phyloP scores from a whole-genome alignment of 2,329 filamentous ascomycete species.

The Calycina herbarum region DNA sequence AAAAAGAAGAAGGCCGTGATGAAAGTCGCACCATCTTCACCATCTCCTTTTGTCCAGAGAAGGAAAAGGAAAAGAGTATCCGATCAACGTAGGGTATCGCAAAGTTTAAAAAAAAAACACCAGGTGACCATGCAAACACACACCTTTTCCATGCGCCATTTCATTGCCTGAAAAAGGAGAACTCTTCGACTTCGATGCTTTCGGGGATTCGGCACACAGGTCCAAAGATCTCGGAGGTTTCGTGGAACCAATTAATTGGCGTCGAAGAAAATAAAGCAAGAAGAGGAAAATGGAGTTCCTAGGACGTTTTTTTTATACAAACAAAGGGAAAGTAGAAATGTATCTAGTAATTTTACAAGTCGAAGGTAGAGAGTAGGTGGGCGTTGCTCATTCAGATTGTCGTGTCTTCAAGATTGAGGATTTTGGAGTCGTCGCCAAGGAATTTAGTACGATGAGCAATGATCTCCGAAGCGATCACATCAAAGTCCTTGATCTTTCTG shows the following conservation, averaged over 20 bases:
- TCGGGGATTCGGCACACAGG: not conserved
- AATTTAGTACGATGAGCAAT: slow-evolving; percentile 66
- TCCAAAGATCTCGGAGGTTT: not conserved
- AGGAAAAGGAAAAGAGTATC: slow-evolving; percentile 1
- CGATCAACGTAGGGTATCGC: not conserved
- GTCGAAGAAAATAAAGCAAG: not conserved
- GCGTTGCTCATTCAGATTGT: slow-evolving; percentile 24
- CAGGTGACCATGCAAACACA: not conserved
- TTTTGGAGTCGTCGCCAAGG: slow-evolving; percentile 62
- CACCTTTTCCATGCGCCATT: slow-evolving; percentile 2
- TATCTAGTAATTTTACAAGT: slow-evolving; percentile 31
- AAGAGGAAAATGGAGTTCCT: not conserved
- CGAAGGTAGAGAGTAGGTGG: slow-evolving; percentile 11
- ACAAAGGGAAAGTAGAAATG: slow-evolving; percentile 16
- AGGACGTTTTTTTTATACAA: not conserved
- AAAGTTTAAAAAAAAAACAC: not conserved
- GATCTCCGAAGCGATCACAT: slow-evolving; percentile 65
- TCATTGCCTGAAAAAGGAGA: not conserved
- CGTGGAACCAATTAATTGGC: not conserved
- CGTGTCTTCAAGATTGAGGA: slow-evolving; percentile 54
- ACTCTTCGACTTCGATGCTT: slow-evolving; percentile 1
- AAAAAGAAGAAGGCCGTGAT: not conserved
- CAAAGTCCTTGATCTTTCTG: slow-evolving; percentile 63
- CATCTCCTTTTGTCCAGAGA: not conserved
- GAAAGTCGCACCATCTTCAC: not conserved